Percentiles rank a stretch among this genome's conserved stretches.
These are phyloP conservation scores for Solanum ossicruentum DNA, from an alignment of 257 asterid species.

Conservation along the genomic window DNA sequence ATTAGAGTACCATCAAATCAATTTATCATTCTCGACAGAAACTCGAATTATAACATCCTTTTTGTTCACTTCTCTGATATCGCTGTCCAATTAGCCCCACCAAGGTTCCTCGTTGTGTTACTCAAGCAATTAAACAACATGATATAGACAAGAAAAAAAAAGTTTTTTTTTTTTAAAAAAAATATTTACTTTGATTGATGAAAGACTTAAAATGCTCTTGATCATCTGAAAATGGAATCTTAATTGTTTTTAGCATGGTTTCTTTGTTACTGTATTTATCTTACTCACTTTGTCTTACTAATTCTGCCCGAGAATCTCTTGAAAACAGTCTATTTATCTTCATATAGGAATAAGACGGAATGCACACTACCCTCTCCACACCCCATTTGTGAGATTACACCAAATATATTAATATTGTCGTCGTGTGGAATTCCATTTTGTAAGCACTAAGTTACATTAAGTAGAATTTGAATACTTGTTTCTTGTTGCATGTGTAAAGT, in stretches of 20 bases:
- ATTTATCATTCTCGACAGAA: not conserved
- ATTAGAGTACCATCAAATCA: not conserved
- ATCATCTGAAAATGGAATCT: too few relatives aligned
- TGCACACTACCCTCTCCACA: not conserved
- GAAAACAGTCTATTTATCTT: not conserved
- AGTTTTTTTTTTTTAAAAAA: too few relatives aligned
- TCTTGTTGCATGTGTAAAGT: not conserved
- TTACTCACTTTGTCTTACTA: not conserved
- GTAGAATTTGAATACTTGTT: not conserved
- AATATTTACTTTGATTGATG: too few relatives aligned
- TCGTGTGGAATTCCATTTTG: not conserved
- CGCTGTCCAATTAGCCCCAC: not conserved
- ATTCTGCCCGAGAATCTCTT: not conserved
- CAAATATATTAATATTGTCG: not conserved
- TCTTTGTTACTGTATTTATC: not conserved
- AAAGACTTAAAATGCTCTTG: too few relatives aligned
- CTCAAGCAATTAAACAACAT: not conserved
- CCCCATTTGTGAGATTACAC: not conserved
- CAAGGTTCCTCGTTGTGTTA: not conserved
- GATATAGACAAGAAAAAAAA: not conserved
- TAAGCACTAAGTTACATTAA: not conserved
- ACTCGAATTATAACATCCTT: not conserved
- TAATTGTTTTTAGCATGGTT: too few relatives aligned
- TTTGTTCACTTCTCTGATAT: not conserved
- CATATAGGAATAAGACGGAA: not conserved